Evolutionary conservation across 768 basidiomycete species (phyloP), one percentile per base, ranked within the genome.

Genomic region (Rhodosporidiobolus sp.): DNA sequence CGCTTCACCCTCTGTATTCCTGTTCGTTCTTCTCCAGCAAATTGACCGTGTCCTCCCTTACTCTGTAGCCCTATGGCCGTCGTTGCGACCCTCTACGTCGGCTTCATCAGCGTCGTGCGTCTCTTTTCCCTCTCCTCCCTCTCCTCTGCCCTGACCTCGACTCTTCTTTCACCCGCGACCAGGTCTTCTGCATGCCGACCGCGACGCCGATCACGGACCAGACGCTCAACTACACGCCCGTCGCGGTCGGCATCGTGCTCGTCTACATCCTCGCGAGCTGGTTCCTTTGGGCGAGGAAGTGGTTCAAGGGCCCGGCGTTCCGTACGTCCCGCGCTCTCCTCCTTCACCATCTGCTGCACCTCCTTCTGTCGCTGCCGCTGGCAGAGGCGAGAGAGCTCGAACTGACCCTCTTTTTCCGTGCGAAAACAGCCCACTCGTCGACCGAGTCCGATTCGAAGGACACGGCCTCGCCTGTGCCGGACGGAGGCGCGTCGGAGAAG

Each of bases 181-280:
- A 49, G 48, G 48, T 52, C 50, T 91, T 91, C 80, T 87, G 90
- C 75, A 84, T 92, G 2, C 89, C 89, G 12, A 65, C 59, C 1
- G 81, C 85, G 38, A 90, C 61, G 7, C 35, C 77, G 5, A 70
- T 91, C 58, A 81, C 86, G 74, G 85, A 86, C 0, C 86, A 89
- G 77, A 89, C 89, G 3, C 82, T 91, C 71, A 91, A 90, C 79
- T 92, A 90, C 78, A 81, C 89, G 0, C 84, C 88, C 53, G 89
- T 90, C 16, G 90, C 89, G 6, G 88, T 90, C 32, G 89, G 87
- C 0, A 89, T 90, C 73, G 88, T 92, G 24, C 77, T 89, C 7
- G 67, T 81, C 3, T 90, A 89, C 79, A 85, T 86, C 66, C 78
- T 88, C n/a, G 86, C 86, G 1, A 87, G 88, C 77, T 91, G 90